Base-by-base conservation (phyloP, 108 stramenopile genomes). In the Fragilaria radians region DNA sequence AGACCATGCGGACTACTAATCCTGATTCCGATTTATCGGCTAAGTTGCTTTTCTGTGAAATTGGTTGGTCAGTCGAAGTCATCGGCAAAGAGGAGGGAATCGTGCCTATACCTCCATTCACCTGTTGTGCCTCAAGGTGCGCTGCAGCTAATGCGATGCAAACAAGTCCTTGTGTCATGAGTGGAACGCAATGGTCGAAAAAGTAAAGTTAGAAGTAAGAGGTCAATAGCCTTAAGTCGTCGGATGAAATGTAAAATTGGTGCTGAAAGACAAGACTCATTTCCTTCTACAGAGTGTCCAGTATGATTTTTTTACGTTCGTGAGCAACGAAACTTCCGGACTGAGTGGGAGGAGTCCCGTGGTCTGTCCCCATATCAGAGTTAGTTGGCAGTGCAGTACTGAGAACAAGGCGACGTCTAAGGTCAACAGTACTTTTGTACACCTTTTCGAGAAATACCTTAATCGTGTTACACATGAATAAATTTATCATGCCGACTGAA, bases 121-220 rank as follows among this genome's bases (percentile, higher is more conserved):
- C 22, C 54, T 17, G 28, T 26, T 46, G 26, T 59, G 46, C 34
- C 32, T 76, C 75, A 34, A 76, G 45, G 46, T 67, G 69, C 21
- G 65, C 75, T 7, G 69, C 75, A 28, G 75, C 75, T n/a, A 76
- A 32, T 33, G 75, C 75, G 23, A 76, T 76, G 34, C 69, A 65
- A 23, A 68, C 69, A 25, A 76, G 46, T 25, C 75, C 75, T 19
- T 42, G 36, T 11, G 73, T 45, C 62, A 63, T 62, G 53, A 14
- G 51, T 5, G 17, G 18, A 3, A 29, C 5, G 25, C 18, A 27
- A 14, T 4, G 11, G 5, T 9, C 14, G 42, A 5, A 22, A 14
- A 7, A 51, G 26, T 27, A 53, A 11, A 27, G 28, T 24, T 53
- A 28, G n/a, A 24, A 22, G 23, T 9, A 51, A 51, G 50, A 19